Evolutionary conservation across 2,329 filamentous ascomycete species (phyloP).

Genomic region (Fusarium buxicola): DNA sequence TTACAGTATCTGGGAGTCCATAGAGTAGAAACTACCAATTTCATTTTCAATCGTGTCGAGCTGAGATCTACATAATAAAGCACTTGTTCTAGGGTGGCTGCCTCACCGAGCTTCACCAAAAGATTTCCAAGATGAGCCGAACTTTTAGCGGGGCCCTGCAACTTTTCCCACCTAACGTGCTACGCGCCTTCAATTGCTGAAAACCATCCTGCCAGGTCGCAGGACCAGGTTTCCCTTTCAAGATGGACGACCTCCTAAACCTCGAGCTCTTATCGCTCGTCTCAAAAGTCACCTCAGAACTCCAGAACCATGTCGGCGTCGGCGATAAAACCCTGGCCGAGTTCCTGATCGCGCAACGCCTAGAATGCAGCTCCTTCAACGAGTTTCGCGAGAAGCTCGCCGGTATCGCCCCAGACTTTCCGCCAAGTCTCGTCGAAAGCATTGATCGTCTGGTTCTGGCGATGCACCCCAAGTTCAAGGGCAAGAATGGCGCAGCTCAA

Average conservation of each 20-base stretch:
- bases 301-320: conserved; percentile 93
- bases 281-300: conserved; percentile 91
- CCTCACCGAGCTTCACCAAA: conserved; percentile 5
- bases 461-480: conserved; percentile 91
- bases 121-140: conserved; percentile 7
- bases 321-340: conserved; percentile 96
- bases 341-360: conserved; percentile 92
- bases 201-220: conserved; percentile 30
- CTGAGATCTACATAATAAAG: too few species aligned
- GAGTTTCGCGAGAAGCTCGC: conserved; percentile 83
- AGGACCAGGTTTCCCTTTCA: conserved; percentile 36
- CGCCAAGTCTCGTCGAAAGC: conserved; percentile 87
- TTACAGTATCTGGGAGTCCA: too few species aligned
- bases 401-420: conserved; percentile 83
- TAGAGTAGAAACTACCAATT: too few species aligned
- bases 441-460: conserved; percentile 89
- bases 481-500: conserved; percentile 56
- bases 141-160: conserved; percentile 27
- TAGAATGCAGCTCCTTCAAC: conserved; percentile 75
- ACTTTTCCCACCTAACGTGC: conserved; percentile 25
- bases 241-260: conserved; percentile 90
- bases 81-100: background rate
- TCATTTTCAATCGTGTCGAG: too few species aligned
- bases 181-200: conserved; percentile 6
- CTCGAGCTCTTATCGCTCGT: conserved; percentile 95